Base-by-base conservation (phyloP, 1,139 yeast species). In the Magnusiomyces fungicola region DNA sequence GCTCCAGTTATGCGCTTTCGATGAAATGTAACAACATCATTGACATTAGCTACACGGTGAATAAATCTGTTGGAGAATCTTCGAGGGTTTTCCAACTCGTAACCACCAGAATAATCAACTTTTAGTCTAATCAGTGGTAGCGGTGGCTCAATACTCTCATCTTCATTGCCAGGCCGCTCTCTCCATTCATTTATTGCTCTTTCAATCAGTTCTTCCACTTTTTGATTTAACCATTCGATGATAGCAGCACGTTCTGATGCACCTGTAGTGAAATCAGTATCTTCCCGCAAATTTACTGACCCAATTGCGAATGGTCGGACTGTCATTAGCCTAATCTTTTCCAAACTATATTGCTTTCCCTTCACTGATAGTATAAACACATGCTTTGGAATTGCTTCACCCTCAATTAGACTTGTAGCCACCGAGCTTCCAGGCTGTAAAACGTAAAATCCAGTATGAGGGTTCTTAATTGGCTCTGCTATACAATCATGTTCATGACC, bases 401-500 rank as follows among this genome's bases (percentile, higher is more conserved):
- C 95, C 49, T 85, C 95, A 48, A 85, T 79, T 37, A 94, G 70
- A 14, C 96, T 83, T 0, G 99, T 92, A 0, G 96, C 97, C 18
- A 92, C 85, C 0, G 96, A 86, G 1, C 96, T 87, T 0, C 99
- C 99, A 0, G 96, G 95, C 63, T 90, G 96, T 42, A 94, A 72
- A 0, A 90, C 89, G 53, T 80, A 80, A 62, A 90, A 88, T 1
- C 81, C 83, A 25, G 80, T 80, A 22, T 76, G 76, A 0, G 84
- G 76, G 61, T 88, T 89, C 44, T 71, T 71, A 0, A 71, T 74
- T 0, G 96, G 81, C 54, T 78, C 79, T 1, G 92, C 87, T 6
- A 83, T 74, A 61, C 97, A 89, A 63, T 92, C 97, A 67, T 92
- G 99, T 63, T 92, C 99, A 65, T 92, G 99, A 9, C 98, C 99